Percentiles rank a stretch among this genome's conserved stretches.
Conservation (phyloP, 129 eudicot genomes). For the Artemisia tridentata region DNA sequence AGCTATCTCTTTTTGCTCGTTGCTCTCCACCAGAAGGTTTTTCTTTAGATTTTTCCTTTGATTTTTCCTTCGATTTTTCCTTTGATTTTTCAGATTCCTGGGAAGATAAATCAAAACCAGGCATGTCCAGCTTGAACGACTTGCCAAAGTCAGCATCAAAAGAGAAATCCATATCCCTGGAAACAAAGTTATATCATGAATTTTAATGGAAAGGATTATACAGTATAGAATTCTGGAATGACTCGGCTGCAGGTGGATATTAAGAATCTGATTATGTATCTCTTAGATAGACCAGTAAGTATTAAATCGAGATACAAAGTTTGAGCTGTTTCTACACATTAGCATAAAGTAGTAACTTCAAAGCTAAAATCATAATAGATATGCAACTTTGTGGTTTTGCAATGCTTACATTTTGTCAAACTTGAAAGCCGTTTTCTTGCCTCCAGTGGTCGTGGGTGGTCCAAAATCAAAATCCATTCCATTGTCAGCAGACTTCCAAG, state of each 20-base stretch:
- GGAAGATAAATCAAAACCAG: constrained; percentile 74
- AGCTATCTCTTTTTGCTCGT: constrained; percentile 48
- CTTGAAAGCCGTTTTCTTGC: constrained; percentile 60
- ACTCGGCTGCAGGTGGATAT: not conserved
- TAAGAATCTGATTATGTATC: constrained; percentile 2
- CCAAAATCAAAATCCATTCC: constrained; percentile 80
- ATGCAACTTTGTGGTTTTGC: constrained; percentile 17
- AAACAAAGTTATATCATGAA: constrained; percentile 12
- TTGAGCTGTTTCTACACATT: constrained; percentile 18
- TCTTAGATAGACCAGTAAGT: constrained; percentile 4
- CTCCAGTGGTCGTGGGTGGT: constrained; percentile 49
- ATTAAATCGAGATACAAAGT: constrained; percentile 6
- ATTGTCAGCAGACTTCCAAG: constrained; percentile 77
- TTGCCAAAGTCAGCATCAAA: constrained; percentile 75
- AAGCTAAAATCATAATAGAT: constrained; percentile 11
- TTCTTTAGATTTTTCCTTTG: constrained; percentile 49
- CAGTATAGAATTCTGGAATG: constrained; percentile 12
- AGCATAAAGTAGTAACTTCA: constrained; percentile 8
- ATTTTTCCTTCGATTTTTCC: constrained; percentile 46
- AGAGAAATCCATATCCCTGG: constrained; percentile 87
- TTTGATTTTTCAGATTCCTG: constrained; percentile 54
- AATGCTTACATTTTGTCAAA: constrained; percentile 72
- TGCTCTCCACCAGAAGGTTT: constrained; percentile 42
- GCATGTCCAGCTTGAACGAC: constrained; percentile 73
- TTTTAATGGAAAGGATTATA: constrained; percentile 14